Conservation (phyloP, 2,329 filamentous ascomycete species). For the Fusarium gaditjirri region DNA sequence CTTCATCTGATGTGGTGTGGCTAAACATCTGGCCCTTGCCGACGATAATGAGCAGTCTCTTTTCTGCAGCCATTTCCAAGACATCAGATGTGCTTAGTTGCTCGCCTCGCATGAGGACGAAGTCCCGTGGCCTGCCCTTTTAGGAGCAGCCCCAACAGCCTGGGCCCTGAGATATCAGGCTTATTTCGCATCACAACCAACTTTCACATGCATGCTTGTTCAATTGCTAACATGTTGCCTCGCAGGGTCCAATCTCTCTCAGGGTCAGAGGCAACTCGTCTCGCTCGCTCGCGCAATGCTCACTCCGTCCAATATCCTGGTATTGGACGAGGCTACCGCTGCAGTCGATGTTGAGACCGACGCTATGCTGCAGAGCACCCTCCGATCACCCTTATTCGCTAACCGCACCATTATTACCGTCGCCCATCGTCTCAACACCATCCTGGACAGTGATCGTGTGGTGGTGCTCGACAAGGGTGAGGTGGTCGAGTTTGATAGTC, state of each 20-base stretch:
- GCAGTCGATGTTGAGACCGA: constrained; percentile 76
- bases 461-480: constrained; percentile 91
- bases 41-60: constrained; percentile 21
- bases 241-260: constrained; percentile 90
- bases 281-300: constrained; percentile 93
- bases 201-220: constrained; percentile 22
- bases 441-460: constrained; percentile 87
- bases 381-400: constrained; percentile 76
- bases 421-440: constrained; percentile 97
- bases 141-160: constrained; percentile 7
- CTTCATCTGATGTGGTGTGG: constrained; percentile 21
- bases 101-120: constrained; percentile 48
- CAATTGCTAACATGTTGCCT: constrained; percentile 30
- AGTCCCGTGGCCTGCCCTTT: constrained; percentile 46
- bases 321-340: constrained; percentile 95
- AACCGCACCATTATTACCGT: constrained; percentile 98
- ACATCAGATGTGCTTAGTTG: constrained; percentile 47
- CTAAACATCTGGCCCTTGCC: constrained; percentile 20
- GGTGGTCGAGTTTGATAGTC: constrained; percentile 93
- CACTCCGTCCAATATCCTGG: constrained; percentile 95
- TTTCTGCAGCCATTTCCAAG: constrained; percentile 26
- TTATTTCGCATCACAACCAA: not conserved
- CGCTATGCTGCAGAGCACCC: constrained; percentile 71
- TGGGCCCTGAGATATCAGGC: not conserved
- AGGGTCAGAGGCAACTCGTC: constrained; percentile 93